These are phyloP conservation scores for Leccinum imitatum DNA, from an alignment of 768 basidiomycete species.

Conservation along the genomic window DNA sequence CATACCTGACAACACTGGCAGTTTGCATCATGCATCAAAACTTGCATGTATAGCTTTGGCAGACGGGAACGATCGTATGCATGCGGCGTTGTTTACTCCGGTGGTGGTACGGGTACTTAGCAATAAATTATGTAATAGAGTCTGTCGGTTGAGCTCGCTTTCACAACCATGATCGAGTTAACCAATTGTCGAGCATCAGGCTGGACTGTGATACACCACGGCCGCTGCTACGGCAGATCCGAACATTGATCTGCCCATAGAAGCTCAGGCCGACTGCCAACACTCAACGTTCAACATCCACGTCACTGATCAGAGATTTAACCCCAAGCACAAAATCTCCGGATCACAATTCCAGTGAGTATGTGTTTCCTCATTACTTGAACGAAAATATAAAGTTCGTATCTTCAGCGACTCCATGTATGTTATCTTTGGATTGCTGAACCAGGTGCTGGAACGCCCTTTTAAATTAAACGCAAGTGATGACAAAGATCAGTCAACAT, in stretches of 20 bases:
- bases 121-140: neutral
- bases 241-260: neutral
- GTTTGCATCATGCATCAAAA: constrained; percentile 26
- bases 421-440: neutral
- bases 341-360: neutral
- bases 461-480: neutral
- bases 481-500: neutral
- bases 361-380: neutral
- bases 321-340: neutral
- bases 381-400: neutral
- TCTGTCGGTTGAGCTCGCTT: neutral
- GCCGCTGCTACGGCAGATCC: neutral
- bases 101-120: too few species aligned
- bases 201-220: neutral
- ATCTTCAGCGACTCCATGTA: neutral
- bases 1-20: constrained; percentile 21
- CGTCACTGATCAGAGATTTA: neutral
- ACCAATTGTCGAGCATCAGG: neutral
- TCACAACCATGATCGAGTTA: neutral
- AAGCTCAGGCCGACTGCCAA: neutral
- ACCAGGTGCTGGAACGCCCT: neutral
- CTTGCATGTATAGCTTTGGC: constrained; percentile 16
- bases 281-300: neutral
- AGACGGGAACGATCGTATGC: neutral
- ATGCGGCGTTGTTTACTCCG: too few species aligned